Base-by-base conservation (phyloP, 306 rosid species). In the Castanea crenata region DNA sequence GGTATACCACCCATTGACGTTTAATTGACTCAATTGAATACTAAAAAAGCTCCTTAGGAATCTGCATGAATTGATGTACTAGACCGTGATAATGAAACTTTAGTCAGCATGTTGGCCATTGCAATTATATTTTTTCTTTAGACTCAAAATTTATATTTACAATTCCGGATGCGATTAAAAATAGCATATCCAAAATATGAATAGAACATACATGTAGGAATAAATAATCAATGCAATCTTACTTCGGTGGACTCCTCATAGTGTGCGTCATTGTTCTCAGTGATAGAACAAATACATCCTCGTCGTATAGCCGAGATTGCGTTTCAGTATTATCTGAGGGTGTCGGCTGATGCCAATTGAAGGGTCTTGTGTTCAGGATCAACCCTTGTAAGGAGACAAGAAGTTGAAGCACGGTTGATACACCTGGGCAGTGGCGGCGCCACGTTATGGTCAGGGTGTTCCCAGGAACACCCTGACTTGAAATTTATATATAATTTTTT, bases 341-440 rank as follows among this genome's bases (percentile, higher is more conserved):
- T 38, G 7, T 38, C 44, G 10, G 44, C 44, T 38, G 44, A 6
- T 38, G 64, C 92, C 91, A 80, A 59, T 94, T 94, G 77, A 88
- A 94, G 58, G 98, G 98, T 54, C 88, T 85, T 62, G 93, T 71
- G 82, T 89, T 91, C 89, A 94, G 84, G 84, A 94, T 90, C 67
- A 94, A 84, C 63, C 91, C 98, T 81, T 92, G 98, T 73, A 92
- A 89, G 20, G 98, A 94, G 34, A 94, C 98, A 76, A 94, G 82
- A 78, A 94, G 93, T 81, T 94, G 97, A 27, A 94, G 85, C 86
- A 89, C 85, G 69, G 97, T 92, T 41, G 98, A 94, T 71, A 80
- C 79, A 27, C 90, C 92, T 1, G 1, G 23, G 23, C n/a, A n/a
- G n/a, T n/a, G n/a, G n/a, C n/a, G n/a, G n/a, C n/a, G n/a, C n/a